These are phyloP conservation scores for Puccinia brachypodii DNA, from an alignment of 1,284 basidiomycete genomes.

Conservation along the genomic window DNA sequence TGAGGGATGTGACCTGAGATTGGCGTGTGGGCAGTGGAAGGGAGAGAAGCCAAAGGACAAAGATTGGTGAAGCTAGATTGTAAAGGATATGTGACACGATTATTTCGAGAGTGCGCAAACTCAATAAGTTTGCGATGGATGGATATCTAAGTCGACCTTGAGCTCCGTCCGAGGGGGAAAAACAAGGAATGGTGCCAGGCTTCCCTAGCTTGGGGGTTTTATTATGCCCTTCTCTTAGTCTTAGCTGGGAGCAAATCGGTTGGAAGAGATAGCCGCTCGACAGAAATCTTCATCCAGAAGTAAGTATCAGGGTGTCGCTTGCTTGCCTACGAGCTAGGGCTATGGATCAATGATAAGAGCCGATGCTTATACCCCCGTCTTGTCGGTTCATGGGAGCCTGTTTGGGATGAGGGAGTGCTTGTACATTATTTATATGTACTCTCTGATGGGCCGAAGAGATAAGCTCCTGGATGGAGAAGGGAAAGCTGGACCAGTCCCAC, in stretches of 20 bases:
- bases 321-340: not conserved
- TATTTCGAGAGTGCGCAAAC: not conserved
- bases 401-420: not conserved
- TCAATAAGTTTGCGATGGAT: slow-evolving; percentile 15
- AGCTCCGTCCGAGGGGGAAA: slow-evolving; percentile 5
- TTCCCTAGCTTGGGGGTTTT: not conserved
- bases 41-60: not conserved
- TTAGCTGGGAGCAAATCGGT: not conserved
- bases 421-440: slow-evolving; percentile 8
- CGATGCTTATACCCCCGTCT: not conserved
- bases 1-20: not conserved
- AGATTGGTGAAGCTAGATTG: slow-evolving; percentile 11
- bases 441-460: slow-evolving; percentile 12
- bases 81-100: too few relatives aligned
- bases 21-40: not conserved
- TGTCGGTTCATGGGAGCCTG: not conserved
- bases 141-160: not conserved
- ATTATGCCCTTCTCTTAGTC: not conserved
- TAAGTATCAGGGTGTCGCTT: not conserved
- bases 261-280: not conserved
- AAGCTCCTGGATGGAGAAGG: not conserved
- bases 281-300: not conserved
- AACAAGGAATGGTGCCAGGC: not conserved
- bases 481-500: not conserved
- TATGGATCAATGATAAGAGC: not conserved